These are phyloP conservation scores for Candida labiduridarum DNA, from an alignment of 1,139 yeast genomes.

Conservation along the genomic window DNA sequence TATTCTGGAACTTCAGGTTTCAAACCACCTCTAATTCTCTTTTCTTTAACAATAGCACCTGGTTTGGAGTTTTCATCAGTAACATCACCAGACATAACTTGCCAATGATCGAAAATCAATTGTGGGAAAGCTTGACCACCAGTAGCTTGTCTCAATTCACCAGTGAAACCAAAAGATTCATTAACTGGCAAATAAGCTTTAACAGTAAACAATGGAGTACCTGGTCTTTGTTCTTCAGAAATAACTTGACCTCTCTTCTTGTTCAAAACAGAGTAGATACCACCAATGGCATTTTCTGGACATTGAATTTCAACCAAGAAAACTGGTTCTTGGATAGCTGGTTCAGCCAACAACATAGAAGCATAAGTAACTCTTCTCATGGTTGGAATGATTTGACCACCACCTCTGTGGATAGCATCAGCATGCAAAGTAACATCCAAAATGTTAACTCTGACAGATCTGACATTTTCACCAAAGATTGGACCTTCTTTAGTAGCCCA, in stretches of 20 bases:
- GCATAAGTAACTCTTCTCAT: slow-evolving; percentile 99
- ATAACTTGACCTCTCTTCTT: slow-evolving; percentile 99
- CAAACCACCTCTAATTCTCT: slow-evolving; percentile 97
- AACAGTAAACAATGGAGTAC: slow-evolving; percentile 98
- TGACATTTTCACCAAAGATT: slow-evolving; percentile 91
- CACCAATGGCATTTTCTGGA: slow-evolving; percentile 99
- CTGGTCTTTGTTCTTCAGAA: slow-evolving; percentile 99
- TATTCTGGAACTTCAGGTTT: slow-evolving; percentile 98
- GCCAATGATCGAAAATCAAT: slow-evolving; percentile 99
- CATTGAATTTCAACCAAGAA: slow-evolving; percentile 99
- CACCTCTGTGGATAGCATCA: slow-evolving; percentile 99
- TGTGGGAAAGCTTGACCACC: slow-evolving; percentile 99
- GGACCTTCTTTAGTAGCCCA: slow-evolving; percentile 99
- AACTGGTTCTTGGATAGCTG: slow-evolving; percentile 99
- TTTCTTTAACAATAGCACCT: slow-evolving; percentile 85
- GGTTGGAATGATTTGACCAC: slow-evolving; percentile 99
- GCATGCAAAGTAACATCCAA: slow-evolving; percentile 99
- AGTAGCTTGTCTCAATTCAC: slow-evolving; percentile 99
- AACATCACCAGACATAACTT: slow-evolving; percentile 88
- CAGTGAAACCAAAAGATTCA: slow-evolving; percentile 99
- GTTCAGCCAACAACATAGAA: slow-evolving; percentile 96
- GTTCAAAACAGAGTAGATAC: slow-evolving; percentile 99
- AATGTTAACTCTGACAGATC: slow-evolving; percentile 97
- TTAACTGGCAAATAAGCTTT: slow-evolving; percentile 99
- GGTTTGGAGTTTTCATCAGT: slow-evolving; percentile 91